These are phyloP conservation scores for Alternaria angustiovoidea DNA, from an alignment of 2,329 filamentous ascomycete species.

Conservation along the genomic window DNA sequence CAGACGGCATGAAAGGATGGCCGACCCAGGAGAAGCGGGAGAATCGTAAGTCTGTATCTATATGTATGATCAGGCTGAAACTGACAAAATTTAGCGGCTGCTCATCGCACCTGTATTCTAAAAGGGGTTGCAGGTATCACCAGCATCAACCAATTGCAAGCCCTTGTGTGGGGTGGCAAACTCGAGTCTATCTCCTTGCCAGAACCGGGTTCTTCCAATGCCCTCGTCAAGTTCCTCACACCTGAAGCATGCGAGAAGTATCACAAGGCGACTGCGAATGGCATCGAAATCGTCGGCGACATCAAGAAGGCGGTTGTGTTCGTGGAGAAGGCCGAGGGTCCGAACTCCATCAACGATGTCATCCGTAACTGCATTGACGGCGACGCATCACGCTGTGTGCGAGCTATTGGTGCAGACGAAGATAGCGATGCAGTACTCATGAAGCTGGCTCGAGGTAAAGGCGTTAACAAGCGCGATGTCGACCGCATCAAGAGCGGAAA, in stretches of 20 bases:
- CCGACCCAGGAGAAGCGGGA: constrained; percentile 42
- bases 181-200: constrained; percentile 44
- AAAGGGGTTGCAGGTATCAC: constrained; percentile 33
- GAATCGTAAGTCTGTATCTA: constrained; percentile 25
- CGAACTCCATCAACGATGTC: constrained; percentile 50
- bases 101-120: constrained; percentile 37
- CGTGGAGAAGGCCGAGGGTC: constrained; percentile 37
- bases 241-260: constrained; percentile 45
- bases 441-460: constrained; percentile 49
- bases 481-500: constrained; percentile 56
- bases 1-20: constrained; percentile 33
- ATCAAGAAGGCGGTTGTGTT: constrained; percentile 35
- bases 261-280: constrained; percentile 45
- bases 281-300: constrained; percentile 35
- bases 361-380: constrained; percentile 52
- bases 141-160: constrained; percentile 42
- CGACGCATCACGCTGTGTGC: constrained; percentile 57
- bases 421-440: constrained; percentile 49
- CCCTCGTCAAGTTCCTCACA: constrained; percentile 46
- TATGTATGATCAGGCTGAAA: neutral
- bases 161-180: constrained; percentile 50
- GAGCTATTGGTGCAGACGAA: constrained; percentile 53
- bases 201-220: constrained; percentile 31
- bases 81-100: constrained; percentile 29
- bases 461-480: constrained; percentile 51